Evolutionary conservation across 2,329 filamentous ascomycete genomes (phyloP).

Genomic region (Fusarium fujikuroi): DNA sequence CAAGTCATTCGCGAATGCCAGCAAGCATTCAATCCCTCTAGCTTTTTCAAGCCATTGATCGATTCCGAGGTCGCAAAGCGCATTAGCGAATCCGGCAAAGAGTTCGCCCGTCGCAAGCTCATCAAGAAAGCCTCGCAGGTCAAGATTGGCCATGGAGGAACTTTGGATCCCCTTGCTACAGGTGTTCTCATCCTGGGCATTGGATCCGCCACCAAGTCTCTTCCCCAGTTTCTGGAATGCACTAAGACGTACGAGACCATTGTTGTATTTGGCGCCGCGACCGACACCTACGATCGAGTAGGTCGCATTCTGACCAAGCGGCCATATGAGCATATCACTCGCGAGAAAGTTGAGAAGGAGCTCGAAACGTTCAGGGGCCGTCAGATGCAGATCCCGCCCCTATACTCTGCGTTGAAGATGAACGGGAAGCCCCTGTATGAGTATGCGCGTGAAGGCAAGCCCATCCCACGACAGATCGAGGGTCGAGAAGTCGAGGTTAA

Average conservation of each 20-base stretch:
- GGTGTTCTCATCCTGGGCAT: constrained; percentile 91
- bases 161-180: constrained; percentile 91
- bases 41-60: constrained; percentile 82
- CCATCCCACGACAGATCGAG: constrained; percentile 86
- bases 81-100: constrained; percentile 65
- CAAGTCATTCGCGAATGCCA: constrained; percentile 92
- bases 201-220: constrained; percentile 85
- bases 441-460: constrained; percentile 89
- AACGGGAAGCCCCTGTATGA: constrained; percentile 96
- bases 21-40: constrained; percentile 82
- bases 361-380: constrained; percentile 81
- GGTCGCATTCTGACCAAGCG: constrained; percentile 84
- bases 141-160: constrained; percentile 97
- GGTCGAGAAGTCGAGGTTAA: constrained; percentile 81
- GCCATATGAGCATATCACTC: constrained; percentile 83
- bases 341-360: constrained; percentile 79
- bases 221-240: constrained; percentile 83
- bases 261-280: constrained; percentile 89
- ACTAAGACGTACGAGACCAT: constrained; percentile 94
- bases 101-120: constrained; percentile 67
- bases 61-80: constrained; percentile 68
- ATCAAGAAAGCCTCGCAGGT: constrained; percentile 73
- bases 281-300: constrained; percentile 89
- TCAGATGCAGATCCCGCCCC: constrained; percentile 88
- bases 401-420: constrained; percentile 93